Evolutionary conservation across 2,329 filamentous ascomycete genomes (phyloP), one percentile per base, ranked within the genome.

Genomic region (Lachnellula arida): DNA sequence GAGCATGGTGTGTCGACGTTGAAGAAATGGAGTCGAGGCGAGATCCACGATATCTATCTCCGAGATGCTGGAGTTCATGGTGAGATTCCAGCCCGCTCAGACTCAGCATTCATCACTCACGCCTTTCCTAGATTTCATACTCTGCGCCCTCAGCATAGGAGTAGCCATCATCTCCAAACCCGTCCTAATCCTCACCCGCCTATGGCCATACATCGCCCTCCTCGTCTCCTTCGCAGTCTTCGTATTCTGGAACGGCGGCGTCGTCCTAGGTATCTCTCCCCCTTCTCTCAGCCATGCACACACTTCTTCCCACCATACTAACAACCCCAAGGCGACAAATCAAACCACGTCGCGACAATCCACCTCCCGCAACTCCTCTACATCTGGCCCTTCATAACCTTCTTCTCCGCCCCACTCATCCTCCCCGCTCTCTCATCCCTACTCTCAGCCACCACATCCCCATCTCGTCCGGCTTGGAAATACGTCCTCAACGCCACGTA

Each of bases 321-420:
- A 14, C 23, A 6, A 48, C 22, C 3, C 9, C n/a, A 91, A 28
- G 89, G 92, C 39, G 94, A 99, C 73, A 97, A 97, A 74, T 87
- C 89, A 25, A 97, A 96, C 68, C 94, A 99, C 67, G 80, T 94
- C 34, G 91, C 92, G 0, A 94, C 91, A 1, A 75, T 97, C 12
- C 93, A 99, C 68, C 74, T 94, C 5, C 81, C 93, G 0, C 94
- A 99, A 73, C 89, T 99, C 82, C 85, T 97, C 17, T 99, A 99
- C 68, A 86, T 97, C 63, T 96, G 91, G 88, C 87, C 92, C 0
- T 88, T 96, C 60, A 86, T 96, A 56, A 75, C 83, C 37, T 96
- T 97, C 74, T 97, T 97, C 75, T 96, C 92, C 0, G 82, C 85
- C 49, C 93, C 94, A 0, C 76, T 97, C 0, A 73, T 93, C 4